A percentile compares a stretch with the other conserved stretches of the same genome.
phyloP scores from a whole-genome alignment of 2,329 filamentous ascomycete species.

The Aspergillus flavus region DNA sequence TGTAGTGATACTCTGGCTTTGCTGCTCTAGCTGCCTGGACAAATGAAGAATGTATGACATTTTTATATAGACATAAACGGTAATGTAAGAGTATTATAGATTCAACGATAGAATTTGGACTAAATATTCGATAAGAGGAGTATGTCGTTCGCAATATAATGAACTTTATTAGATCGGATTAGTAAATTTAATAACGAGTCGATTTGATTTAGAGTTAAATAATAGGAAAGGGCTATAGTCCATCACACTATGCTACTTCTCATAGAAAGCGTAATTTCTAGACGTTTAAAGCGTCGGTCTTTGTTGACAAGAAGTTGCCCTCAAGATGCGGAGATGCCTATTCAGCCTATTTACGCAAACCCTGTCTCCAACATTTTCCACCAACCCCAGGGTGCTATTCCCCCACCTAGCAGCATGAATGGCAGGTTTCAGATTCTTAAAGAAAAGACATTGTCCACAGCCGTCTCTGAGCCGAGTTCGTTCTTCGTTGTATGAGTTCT shows the following conservation, averaged over 20 bases:
- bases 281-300: neutral
- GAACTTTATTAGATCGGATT: neutral
- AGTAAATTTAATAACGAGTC: neutral
- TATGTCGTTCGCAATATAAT: neutral
- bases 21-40: too few species aligned
- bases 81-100: neutral
- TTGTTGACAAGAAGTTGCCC: neutral
- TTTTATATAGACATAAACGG: too few species aligned
- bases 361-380: neutral
- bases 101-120: neutral
- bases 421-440: neutral
- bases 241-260: neutral
- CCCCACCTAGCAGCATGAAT: neutral
- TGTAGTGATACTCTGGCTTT: too few species aligned
- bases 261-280: neutral
- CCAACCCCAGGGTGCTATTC: neutral
- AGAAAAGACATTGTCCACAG: neutral
- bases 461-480: neutral
- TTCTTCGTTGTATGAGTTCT: neutral
- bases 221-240: neutral
- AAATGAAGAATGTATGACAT: too few species aligned
- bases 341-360: neutral
- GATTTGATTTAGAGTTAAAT: neutral
- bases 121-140: too few species aligned
- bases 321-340: neutral